Conservation (phyloP, 208 protist species). For the Leishmania tropica region DNA sequence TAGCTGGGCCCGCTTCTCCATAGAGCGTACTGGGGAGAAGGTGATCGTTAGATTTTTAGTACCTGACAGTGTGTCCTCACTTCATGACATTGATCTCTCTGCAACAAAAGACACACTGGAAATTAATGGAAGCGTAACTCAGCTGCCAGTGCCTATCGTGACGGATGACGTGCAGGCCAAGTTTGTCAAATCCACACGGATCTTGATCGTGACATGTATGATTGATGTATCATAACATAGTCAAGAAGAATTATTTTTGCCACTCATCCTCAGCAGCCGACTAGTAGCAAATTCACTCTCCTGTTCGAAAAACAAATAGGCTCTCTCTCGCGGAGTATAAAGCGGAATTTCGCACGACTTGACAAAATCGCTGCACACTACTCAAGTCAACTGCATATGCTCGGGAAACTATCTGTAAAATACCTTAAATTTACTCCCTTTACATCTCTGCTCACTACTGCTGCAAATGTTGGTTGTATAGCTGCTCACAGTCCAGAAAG, state of each 20-base stretch:
- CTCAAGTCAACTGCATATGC: neutral
- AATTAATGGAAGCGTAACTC: constrained; percentile 40
- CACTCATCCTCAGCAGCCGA: neutral
- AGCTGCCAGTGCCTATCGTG: constrained; percentile 43
- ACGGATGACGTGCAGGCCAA: constrained; percentile 61
- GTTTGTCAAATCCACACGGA: constrained; percentile 22
- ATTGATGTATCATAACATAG: constrained; percentile 18
- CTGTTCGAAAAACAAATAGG: neutral
- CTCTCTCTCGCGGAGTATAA: neutral
- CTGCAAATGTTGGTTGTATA: constrained; percentile 15
- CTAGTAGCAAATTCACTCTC: neutral
- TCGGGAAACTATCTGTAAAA: neutral
- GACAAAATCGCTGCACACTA: neutral
- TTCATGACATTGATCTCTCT: constrained; percentile 64
- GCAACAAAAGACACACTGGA: constrained; percentile 48
- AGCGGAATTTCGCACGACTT: neutral
- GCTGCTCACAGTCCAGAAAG: neutral
- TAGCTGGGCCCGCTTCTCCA: constrained; percentile 25
- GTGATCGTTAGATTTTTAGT: constrained; percentile 45
- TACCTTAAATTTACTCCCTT: constrained; percentile 1
- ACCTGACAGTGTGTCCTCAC: constrained; percentile 35
- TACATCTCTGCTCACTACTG: constrained; percentile 28
- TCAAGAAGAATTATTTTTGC: neutral
- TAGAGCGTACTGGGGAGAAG: constrained; percentile 13
- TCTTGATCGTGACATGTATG: constrained; percentile 57